Base-by-base conservation (phyloP, 805 yeast genomes). In the Schizosaccharomyces japonicus region DNA sequence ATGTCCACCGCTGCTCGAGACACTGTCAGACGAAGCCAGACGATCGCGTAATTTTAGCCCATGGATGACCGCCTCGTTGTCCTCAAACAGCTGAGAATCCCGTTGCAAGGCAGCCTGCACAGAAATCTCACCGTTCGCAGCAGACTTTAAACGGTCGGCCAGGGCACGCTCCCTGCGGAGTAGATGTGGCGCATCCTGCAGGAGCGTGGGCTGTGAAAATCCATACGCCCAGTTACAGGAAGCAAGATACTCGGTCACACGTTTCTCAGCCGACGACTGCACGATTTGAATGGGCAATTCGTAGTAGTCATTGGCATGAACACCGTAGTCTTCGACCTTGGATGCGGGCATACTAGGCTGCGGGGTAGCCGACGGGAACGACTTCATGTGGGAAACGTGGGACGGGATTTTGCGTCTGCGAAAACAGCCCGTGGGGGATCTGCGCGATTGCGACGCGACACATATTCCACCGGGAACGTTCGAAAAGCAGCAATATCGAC, bases 401-500 rank as follows among this genome's bases (percentile, higher is more conserved):
- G 25, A 23, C 15, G 27, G 6, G 27, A 19, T 17, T 34, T 27
- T 6, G 19, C 11, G 10, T 33, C 13, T 26, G 2, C 2, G 26
- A 6, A 13, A 6, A 45, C 50, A 44, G 40, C 51, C 49, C 19
- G 53, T 31, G 47, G 44, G 34, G 47, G 51, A 32, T 48, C 45
- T 10, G 40, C 36, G 32, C 44, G 40, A 13, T 48, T 32, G 39
- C 48, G 50, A 29, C 52, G 50, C 3, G 59, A 56, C 11, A 36
- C 52, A 28, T 53, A 52, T 13, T 61, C 63, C 27, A 68, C 70
- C 1, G 69, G 65, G 42, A 71, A 71, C 0, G 95, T 81, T 58
- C 95, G 64, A 58, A 83, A 84, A 0, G 94, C 94, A 1, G 94
- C 95, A 49, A 84, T 79, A 44, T 80, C 90, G 10, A 84, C 76